Evolutionary conservation across 2,329 filamentous ascomycete genomes (phyloP).

Genomic region (Alternaria conjuncta): DNA sequence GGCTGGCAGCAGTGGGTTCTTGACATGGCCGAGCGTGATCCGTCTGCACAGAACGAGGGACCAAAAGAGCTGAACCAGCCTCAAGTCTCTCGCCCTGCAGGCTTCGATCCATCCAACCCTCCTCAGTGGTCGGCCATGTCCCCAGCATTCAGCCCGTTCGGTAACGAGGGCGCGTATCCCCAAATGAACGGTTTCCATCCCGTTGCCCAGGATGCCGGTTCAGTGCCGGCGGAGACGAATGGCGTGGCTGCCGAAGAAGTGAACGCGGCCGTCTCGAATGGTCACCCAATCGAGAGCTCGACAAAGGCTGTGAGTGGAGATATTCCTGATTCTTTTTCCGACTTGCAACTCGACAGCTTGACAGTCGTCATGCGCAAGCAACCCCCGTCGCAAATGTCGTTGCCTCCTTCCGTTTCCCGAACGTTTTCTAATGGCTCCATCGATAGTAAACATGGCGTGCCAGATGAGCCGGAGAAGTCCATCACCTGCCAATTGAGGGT

Average conservation of each 20-base stretch:
- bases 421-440: slow-evolving; percentile 64
- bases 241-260: slow-evolving; percentile 26
- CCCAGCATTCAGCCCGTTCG: slow-evolving; percentile 25
- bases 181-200: slow-evolving; percentile 39
- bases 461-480: slow-evolving; percentile 55
- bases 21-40: slow-evolving; percentile 72
- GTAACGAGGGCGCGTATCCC: slow-evolving; percentile 33
- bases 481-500: slow-evolving; percentile 45
- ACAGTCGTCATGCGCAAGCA: slow-evolving; percentile 60
- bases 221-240: slow-evolving; percentile 26
- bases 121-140: slow-evolving; percentile 39
- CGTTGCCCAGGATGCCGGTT: slow-evolving; percentile 19
- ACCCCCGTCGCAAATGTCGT: slow-evolving; percentile 40
- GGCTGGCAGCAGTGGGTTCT: slow-evolving; percentile 84
- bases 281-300: slow-evolving; percentile 35
- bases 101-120: slow-evolving; percentile 41
- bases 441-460: slow-evolving; percentile 58
- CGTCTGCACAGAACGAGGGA: slow-evolving; percentile 76
- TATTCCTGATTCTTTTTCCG: slow-evolving; percentile 56
- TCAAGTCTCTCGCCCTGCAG: slow-evolving; percentile 46
- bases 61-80: slow-evolving; percentile 56
- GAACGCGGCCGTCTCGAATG: slow-evolving; percentile 32
- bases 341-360: slow-evolving; percentile 60
- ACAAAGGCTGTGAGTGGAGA: slow-evolving; percentile 43
- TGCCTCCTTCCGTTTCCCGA: slow-evolving; percentile 43